A percentile compares a stretch with the other conserved stretches of the same genome.
These are phyloP conservation scores for Nasturtium officinale DNA, from an alignment of 345 rosid species.

Conservation along the genomic window DNA sequence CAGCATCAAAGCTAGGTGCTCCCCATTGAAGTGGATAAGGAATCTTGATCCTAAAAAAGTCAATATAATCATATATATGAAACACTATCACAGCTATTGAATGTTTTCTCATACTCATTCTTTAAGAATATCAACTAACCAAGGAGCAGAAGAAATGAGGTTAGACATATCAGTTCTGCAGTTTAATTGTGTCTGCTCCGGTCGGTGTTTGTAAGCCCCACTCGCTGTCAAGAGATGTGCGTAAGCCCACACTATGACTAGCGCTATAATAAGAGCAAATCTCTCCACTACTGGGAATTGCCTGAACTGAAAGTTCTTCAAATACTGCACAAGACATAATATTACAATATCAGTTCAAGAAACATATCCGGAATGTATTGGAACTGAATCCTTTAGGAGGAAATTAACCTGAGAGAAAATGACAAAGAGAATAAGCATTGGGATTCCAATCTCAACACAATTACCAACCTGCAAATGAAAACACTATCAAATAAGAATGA, in stretches of 20 bases:
- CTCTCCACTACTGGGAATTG: slow-evolving; percentile 80
- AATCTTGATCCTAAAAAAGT: slow-evolving; percentile 68
- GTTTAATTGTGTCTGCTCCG: slow-evolving; percentile 72
- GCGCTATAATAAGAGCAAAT: slow-evolving; percentile 79
- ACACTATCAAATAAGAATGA: background rate
- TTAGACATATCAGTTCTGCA: slow-evolving; percentile 96
- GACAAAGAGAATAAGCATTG: slow-evolving; percentile 83
- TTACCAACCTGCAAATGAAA: slow-evolving; percentile 64
- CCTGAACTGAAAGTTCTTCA: slow-evolving; percentile 71
- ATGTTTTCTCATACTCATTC: background rate
- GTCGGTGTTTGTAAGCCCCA: slow-evolving; percentile 89
- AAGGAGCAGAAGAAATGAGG: slow-evolving; percentile 99
- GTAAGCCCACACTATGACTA: slow-evolving; percentile 87
- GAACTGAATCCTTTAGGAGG: background rate
- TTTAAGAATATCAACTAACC: slow-evolving; percentile 50
- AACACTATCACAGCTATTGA: slow-evolving; percentile 9
- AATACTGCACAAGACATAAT: slow-evolving; percentile 55
- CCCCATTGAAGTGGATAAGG: slow-evolving; percentile 99
- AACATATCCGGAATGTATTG: background rate
- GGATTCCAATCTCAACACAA: slow-evolving; percentile 90
- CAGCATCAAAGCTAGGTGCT: slow-evolving; percentile 97
- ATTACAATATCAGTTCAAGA: background rate
- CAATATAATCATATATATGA: slow-evolving; percentile 10
- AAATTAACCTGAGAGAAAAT: slow-evolving; percentile 77
- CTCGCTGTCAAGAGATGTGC: slow-evolving; percentile 97